Conservation (phyloP, 2,329 filamentous ascomycete genomes). For the Ophiostoma novo-ulmi region DNA sequence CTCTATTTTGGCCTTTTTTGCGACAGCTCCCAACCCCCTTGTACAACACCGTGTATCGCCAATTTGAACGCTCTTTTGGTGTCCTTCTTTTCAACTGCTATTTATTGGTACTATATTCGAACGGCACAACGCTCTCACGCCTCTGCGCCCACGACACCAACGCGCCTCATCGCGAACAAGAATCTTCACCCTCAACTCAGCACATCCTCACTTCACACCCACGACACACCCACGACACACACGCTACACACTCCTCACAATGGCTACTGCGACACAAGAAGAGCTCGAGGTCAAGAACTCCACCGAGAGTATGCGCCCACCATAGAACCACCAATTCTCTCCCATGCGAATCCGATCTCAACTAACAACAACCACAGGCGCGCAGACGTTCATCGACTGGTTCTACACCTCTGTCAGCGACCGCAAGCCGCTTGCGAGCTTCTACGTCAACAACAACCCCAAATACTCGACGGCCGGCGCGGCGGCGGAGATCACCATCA, state of each 20-base stretch:
- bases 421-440: conserved; percentile 55
- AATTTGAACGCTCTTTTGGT: not conserved
- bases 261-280: conserved; percentile 28
- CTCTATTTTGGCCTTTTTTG: not conserved
- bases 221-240: not conserved
- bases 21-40: not conserved
- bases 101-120: not conserved
- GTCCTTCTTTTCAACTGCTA: not conserved
- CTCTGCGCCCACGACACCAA: not conserved
- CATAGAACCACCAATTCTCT: not conserved
- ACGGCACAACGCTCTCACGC: not conserved
- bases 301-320: conserved; percentile 40
- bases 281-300: conserved; percentile 44
- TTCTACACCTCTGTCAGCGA: conserved; percentile 73
- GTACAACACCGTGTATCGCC: not conserved
- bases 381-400: conserved; percentile 63
- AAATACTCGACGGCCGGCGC: conserved; percentile 47
- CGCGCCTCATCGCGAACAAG: not conserved
- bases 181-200: not conserved
- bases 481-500: conserved; percentile 68
- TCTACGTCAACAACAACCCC: conserved; percentile 60
- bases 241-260: not conserved
- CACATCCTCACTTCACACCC: not conserved
- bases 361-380: conserved; percentile 45
- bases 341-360: not conserved